Percentiles rank a stretch among this genome's conserved stretches.
phyloP scores from a whole-genome alignment of 768 basidiomycete genomes.

The Saitozyma sp. region DNA sequence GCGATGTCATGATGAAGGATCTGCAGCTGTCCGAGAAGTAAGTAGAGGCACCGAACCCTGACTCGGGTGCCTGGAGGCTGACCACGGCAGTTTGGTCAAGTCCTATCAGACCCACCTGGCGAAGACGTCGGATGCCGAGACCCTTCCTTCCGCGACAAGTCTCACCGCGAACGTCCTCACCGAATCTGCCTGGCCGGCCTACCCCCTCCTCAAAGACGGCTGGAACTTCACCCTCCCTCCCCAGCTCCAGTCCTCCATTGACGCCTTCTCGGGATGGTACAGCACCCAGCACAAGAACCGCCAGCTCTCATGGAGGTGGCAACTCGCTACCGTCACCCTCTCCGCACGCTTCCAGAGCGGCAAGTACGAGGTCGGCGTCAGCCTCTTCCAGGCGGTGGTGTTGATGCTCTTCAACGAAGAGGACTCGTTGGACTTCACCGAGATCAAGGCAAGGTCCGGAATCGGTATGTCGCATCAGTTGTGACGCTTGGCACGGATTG shows the following conservation, averaged over 20 bases:
- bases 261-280: conserved; percentile 69
- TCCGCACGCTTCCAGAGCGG: conserved; percentile 63
- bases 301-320: conserved; percentile 80
- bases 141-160: neutral
- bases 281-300: conserved; percentile 72
- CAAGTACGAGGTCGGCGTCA: conserved; percentile 83
- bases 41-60: conserved; percentile 12
- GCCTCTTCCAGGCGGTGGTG: conserved; percentile 84
- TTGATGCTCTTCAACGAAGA: conserved; percentile 80
- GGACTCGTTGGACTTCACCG: conserved; percentile 62
- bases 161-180: conserved; percentile 53
- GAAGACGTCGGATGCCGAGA: conserved; percentile 59
- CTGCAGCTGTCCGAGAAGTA: conserved; percentile 58
- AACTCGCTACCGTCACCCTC: conserved; percentile 78
- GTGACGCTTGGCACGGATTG: neutral
- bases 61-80: conserved; percentile 43
- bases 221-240: conserved; percentile 37
- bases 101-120: conserved; percentile 39
- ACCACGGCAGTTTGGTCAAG: conserved; percentile 56
- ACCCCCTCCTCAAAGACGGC: conserved; percentile 21
- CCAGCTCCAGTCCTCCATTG: conserved; percentile 74
- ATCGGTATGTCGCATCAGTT: conserved; percentile 63
- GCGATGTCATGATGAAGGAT: conserved; percentile 94
- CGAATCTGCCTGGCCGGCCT: conserved; percentile 45
- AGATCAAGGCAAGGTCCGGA: conserved; percentile 67